phyloP scores from a whole-genome alignment of 352 stramenopile genomes.

The Phytophthora nicotianae region DNA sequence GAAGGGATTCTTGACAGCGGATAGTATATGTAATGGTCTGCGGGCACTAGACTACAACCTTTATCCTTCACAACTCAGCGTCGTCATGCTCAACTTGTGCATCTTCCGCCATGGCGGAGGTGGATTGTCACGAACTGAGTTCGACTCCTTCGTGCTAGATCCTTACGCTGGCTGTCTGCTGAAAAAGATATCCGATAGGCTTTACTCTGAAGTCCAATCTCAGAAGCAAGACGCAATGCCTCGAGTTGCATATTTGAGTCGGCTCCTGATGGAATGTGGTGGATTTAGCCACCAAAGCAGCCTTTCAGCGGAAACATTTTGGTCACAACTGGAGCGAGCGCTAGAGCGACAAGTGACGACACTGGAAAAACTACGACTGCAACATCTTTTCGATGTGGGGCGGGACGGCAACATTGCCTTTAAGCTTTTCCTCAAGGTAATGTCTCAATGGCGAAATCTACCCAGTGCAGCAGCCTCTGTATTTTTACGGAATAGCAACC shows the following conservation, averaged over 20 bases:
- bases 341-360: constrained; percentile 32
- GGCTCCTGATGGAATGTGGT: constrained; percentile 47
- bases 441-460: constrained; percentile 55
- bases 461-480: background rate
- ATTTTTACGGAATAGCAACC: constrained; percentile 3
- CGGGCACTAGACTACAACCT: constrained; percentile 50
- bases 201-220: constrained; percentile 31
- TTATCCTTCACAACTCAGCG: constrained; percentile 37
- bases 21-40: constrained; percentile 45
- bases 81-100: constrained; percentile 43
- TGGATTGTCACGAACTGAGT: constrained; percentile 72
- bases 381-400: constrained; percentile 77
- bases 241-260: constrained; percentile 56
- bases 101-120: constrained; percentile 49
- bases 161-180: constrained; percentile 45
- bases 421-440: constrained; percentile 76
- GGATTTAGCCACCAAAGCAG: constrained; percentile 27
- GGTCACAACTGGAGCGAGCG: constrained; percentile 37
- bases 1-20: constrained; percentile 54
- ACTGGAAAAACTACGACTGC: constrained; percentile 45
- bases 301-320: constrained; percentile 38
- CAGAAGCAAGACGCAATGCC: constrained; percentile 29
- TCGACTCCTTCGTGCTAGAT: constrained; percentile 80
- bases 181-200: constrained; percentile 37
- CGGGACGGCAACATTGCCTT: constrained; percentile 65